Percentiles rank a stretch among this genome's conserved stretches.
phyloP scores from a whole-genome alignment of 1,284 basidiomycete genomes.

The Cutaneotrichosporon spelunceum region DNA sequence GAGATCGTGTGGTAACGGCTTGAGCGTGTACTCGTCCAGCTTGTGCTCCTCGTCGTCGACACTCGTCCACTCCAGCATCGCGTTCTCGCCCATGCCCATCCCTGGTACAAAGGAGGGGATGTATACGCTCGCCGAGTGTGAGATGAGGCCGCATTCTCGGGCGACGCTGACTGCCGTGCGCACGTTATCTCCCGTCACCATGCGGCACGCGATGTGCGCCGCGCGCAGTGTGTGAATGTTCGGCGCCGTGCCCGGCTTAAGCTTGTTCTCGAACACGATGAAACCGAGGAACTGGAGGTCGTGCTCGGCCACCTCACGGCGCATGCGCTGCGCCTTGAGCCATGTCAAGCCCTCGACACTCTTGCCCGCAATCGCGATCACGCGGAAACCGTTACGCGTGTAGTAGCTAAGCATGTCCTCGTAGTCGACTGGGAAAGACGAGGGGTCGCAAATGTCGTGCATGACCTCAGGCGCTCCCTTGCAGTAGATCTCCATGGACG shows the following conservation, averaged over 20 bases:
- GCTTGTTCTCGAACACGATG: slow-evolving; percentile 97
- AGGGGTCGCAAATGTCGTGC: slow-evolving; percentile 85
- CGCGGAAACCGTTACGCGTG: slow-evolving; percentile 93
- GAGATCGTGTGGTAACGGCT: slow-evolving; percentile 64
- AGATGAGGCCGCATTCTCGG: slow-evolving; percentile 87
- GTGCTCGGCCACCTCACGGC: slow-evolving; percentile 91
- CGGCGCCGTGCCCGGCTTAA: slow-evolving; percentile 88
- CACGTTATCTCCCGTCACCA: slow-evolving; percentile 98
- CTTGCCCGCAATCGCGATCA: slow-evolving; percentile 98
- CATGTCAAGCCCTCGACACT: slow-evolving; percentile 89
- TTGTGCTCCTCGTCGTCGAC: slow-evolving; percentile 85
- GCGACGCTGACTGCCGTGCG: slow-evolving; percentile 96
- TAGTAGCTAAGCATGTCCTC: slow-evolving; percentile 96
- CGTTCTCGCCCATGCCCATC: slow-evolving; percentile 63
- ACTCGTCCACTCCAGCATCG: slow-evolving; percentile 83
- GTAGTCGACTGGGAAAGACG: slow-evolving; percentile 91
- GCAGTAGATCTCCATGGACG: slow-evolving; percentile 95
- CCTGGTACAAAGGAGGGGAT: slow-evolving; percentile 77
- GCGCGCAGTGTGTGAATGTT: slow-evolving; percentile 84
- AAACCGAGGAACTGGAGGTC: slow-evolving; percentile 88
- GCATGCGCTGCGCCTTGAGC: slow-evolving; percentile 96
- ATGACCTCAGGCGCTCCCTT: slow-evolving; percentile 99
- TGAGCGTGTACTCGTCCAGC: slow-evolving; percentile 83
- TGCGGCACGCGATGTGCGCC: slow-evolving; percentile 89
- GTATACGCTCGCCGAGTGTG: slow-evolving; percentile 87